Base-by-base conservation (phyloP, 1,284 basidiomycete species). In the Neolentinus lepideus region DNA sequence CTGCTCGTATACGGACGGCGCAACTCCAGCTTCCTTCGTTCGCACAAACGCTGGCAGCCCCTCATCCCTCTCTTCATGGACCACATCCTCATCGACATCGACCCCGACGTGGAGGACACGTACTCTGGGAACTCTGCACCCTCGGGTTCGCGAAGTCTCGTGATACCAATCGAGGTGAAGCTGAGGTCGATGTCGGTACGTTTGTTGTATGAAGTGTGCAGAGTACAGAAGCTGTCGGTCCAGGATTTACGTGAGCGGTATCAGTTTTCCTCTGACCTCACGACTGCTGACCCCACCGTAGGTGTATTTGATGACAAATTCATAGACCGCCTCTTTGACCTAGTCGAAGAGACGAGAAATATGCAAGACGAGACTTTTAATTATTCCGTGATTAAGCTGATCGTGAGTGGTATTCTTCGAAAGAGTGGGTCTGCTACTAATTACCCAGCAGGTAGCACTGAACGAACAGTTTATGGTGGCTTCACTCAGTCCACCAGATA, bases 381-480 rank as follows among this genome's bases (percentile, higher is more conserved):
- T 66, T 98, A 98, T 67, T 87, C 90, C 1, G 84, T 97, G 29
- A 94, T 98, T 68, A 94, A 94, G 67, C 78, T 98, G 43, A 87
- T 98, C 60, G 94, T 94, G 62, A 65, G 88, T 59, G 8, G 26
- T 25, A 0, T 27, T 2, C 14, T 9, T 38, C 8, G 14, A 14
- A 43, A 25, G 19, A 24, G 16, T 53, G 33, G 21, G 10, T 50
- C 9, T 43, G n/a, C 45, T 38, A n/a, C 38, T 33, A 22, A 8
- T 47, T 12, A 36, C 50, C n/a, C 53, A 45, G 29, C 45, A 93
- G 91, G 85, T 93, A 43, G 90, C 96, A 0, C 77, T 99, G 38
- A 98, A 98, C 67, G 96, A 99, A 70, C 96, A 99, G 70, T 98
- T 97, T 73, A 98, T 99, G 96, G 93, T 98, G 9, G 85, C 83